Percentiles rank a stretch among this genome's conserved stretches.
Conservation (phyloP, 225 moss, liverwort and hornwort species). For the Sphagnum contortum region DNA sequence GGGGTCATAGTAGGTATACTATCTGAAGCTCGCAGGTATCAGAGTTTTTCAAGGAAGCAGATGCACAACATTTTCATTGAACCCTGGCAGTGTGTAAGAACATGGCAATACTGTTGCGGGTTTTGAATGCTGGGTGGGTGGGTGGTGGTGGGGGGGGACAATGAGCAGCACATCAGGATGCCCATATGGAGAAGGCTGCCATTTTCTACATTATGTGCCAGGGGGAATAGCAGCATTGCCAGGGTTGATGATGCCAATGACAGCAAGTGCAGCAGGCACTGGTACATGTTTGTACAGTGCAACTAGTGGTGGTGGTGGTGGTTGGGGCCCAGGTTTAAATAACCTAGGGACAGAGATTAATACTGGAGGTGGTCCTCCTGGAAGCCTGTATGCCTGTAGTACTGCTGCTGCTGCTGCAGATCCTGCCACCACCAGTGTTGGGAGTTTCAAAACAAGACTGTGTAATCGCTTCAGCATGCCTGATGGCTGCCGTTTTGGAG, state of each 20-base stretch:
- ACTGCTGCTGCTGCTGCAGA: constrained; percentile 23
- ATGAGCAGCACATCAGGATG: constrained; percentile 84
- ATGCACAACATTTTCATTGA: too few relatives aligned
- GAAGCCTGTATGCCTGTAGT: not conserved
- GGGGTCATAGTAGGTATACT: too few relatives aligned
- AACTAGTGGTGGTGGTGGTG: constrained; percentile 47
- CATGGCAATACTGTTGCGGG: too few relatives aligned
- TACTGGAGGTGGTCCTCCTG: constrained; percentile 1
- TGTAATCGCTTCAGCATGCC: constrained; percentile 80
- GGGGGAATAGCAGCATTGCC: constrained; percentile 64
- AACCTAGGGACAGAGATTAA: constrained; percentile 17
- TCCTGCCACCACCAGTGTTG: constrained; percentile 36
- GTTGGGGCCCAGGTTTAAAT: constrained; percentile 13
- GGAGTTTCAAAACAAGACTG: constrained; percentile 89
- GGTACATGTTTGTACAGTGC: constrained; percentile 37
- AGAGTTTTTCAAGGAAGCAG: too few relatives aligned
- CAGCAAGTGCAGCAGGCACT: constrained; percentile 50
- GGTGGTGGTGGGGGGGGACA: too few relatives aligned
- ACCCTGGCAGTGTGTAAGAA: too few relatives aligned
- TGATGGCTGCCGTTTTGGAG: constrained; percentile 85
- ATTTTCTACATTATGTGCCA: constrained; percentile 91
- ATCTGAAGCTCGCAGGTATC: too few relatives aligned
- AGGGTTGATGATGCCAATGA: constrained; percentile 48
- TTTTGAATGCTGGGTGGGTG: too few relatives aligned
- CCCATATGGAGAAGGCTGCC: constrained; percentile 92